Evolutionary conservation across 805 yeast genomes (phyloP), one percentile per base, ranked within the genome.

Genomic region (Tetrapisispora arboricola): DNA sequence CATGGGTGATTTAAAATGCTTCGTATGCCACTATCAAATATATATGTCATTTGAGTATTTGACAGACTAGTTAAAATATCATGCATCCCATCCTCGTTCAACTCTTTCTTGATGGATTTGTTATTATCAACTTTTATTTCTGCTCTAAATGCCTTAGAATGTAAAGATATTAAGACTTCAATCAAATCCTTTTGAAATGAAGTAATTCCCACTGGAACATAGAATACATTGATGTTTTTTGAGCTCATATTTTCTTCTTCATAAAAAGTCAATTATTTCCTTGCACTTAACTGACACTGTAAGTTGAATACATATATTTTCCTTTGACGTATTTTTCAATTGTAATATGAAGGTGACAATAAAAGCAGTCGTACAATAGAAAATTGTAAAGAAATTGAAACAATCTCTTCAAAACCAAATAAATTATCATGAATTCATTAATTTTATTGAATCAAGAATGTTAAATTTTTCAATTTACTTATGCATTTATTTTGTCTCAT

Each of bases 1-100:
- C 80, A 75, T 2, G 90, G 85, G 58, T 84, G 88, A 49, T 72
- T 76, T 3, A 72, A 64, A 0, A 78, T 60, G n/a, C 70, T 68
- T 28, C 65, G 53, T 4, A 79, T 54, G 48, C 72, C 77, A 6
- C 51, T 46, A 33, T 55, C 53, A 5, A 59, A 48, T 44, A 58
- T 40, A 32, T 53, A 53, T 16, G 50, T 54, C 42, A 59, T 38
- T 42, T 59, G 63, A 20, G 33, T 66, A 57, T 41, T 73, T 53
- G 42, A 75, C 49, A 31, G 64, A 15, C 50, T 41, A 3, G 38
- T 28, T 31, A 39, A 29, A 19, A 32, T 37, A 20, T 38, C 28
- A 11, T 29, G 40, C 16, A 30, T 38, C 9, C 27, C 46, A n/a
- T 22, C 36, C 21, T 31, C 36, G 3, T 16, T n/a, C 6, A 28